Conservation (phyloP, 257 asterid genomes). For the Salvia splendens region DNA sequence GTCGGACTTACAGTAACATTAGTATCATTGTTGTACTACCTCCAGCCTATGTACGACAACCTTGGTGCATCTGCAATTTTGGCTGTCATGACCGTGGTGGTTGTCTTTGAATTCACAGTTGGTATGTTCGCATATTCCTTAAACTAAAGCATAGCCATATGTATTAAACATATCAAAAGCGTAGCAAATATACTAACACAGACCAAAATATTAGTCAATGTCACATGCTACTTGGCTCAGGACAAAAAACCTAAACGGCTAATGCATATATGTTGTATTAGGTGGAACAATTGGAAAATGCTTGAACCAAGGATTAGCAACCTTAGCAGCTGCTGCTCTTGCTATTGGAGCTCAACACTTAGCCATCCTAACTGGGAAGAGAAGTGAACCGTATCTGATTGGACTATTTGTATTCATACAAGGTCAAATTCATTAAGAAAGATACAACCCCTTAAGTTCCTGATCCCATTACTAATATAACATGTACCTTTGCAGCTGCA, state of each 20-base stretch:
- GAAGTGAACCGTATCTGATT: constrained; percentile 55
- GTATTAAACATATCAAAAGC: background rate
- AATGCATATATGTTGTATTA: constrained; percentile 23
- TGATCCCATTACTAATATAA: background rate
- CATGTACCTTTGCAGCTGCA: constrained; percentile 47
- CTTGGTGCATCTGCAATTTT: constrained; percentile 72
- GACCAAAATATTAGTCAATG: background rate
- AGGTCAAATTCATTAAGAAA: constrained; percentile 41
- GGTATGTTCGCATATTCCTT: constrained; percentile 42
- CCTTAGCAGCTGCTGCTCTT: constrained; percentile 61
- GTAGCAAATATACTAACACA: background rate
- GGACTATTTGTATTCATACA: constrained; percentile 61
- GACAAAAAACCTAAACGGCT: background rate
- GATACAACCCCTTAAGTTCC: background rate
- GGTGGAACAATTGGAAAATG: constrained; percentile 83
- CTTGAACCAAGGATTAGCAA: constrained; percentile 73
- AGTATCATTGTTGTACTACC: constrained; percentile 63
- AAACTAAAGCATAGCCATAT: background rate
- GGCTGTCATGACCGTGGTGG: constrained; percentile 84
- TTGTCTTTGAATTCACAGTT: constrained; percentile 73
- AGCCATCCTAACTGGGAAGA: constrained; percentile 52
- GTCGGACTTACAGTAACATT: constrained; percentile 62
- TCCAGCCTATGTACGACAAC: constrained; percentile 54
- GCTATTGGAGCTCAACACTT: constrained; percentile 72
- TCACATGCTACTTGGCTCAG: background rate